Percentiles rank a stretch among this genome's conserved stretches.
These are phyloP conservation scores for Trypanosoma cruzi DNA, from an alignment of 208 protist genomes.

Conservation along the genomic window DNA sequence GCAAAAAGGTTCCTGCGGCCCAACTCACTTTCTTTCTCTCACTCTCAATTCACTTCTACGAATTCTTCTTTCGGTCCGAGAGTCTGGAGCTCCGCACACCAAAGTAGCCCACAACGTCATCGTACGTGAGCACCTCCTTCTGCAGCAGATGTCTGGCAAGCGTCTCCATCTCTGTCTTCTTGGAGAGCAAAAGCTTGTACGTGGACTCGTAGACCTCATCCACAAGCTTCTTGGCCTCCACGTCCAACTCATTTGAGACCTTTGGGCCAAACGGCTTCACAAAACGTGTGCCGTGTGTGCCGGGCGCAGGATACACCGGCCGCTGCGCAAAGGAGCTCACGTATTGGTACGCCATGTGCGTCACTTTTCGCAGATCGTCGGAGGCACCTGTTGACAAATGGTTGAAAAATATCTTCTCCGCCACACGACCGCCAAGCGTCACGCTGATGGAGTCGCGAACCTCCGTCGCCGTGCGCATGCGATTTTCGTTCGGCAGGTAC, in stretches of 20 bases:
- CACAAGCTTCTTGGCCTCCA: constrained; percentile 83
- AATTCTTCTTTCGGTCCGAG: constrained; percentile 52
- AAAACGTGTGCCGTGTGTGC: constrained; percentile 50
- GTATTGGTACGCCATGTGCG: constrained; percentile 93
- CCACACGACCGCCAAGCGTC: constrained; percentile 93
- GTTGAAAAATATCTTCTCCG: constrained; percentile 94
- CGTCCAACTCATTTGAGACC: constrained; percentile 88
- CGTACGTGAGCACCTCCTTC: constrained; percentile 79
- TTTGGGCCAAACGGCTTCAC: constrained; percentile 91
- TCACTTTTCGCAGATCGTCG: constrained; percentile 97
- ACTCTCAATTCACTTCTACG: constrained; percentile 30
- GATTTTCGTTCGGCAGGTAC: constrained; percentile 96
- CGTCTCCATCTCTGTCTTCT: constrained; percentile 83
- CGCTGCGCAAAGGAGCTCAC: constrained; percentile 75
- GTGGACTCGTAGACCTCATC: constrained; percentile 82
- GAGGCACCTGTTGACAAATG: constrained; percentile 94
- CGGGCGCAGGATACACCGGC: constrained; percentile 76
- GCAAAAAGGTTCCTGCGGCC: too few species aligned
- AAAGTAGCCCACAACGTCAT: constrained; percentile 82
- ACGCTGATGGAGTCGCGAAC: constrained; percentile 95
- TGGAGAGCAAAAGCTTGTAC: constrained; percentile 52
- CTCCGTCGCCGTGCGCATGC: constrained; percentile 91
- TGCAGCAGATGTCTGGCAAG: constrained; percentile 88
- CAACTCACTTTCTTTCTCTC: too few species aligned
- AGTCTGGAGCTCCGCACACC: constrained; percentile 46